Conservation (phyloP, 2,329 filamentous ascomycete genomes). For the Phoma herbarum region DNA sequence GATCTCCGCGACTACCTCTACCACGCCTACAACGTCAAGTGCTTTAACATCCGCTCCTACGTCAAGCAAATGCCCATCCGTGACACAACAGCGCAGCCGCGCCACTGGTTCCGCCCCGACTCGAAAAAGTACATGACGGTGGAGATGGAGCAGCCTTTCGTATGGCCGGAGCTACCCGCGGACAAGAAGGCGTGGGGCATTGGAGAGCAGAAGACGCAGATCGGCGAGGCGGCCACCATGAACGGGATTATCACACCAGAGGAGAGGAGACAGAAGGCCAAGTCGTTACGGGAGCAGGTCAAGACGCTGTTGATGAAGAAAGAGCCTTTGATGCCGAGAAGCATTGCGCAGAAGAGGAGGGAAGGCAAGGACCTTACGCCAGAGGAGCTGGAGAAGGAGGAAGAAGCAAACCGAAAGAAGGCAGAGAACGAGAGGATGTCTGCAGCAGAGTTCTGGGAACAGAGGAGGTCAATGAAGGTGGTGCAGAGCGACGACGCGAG, state of each 20-base stretch:
- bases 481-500: constrained; percentile 30
- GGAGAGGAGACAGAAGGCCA: constrained; percentile 28
- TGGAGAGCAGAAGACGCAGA: constrained; percentile 55
- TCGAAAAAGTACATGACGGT: constrained; percentile 93
- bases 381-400: constrained; percentile 22
- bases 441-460: constrained; percentile 48
- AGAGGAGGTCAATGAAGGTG: constrained; percentile 33
- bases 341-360: constrained; percentile 5
- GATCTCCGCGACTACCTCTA: constrained; percentile 95
- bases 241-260: constrained; percentile 19
- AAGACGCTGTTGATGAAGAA: constrained; percentile 36
- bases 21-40: constrained; percentile 80
- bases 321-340: constrained; percentile 12
- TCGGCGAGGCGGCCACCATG: constrained; percentile 12
- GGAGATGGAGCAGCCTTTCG: constrained; percentile 85
- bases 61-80: constrained; percentile 74
- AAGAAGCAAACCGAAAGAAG: constrained; percentile 37
- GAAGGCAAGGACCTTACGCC: constrained; percentile 12
- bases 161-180: constrained; percentile 76
- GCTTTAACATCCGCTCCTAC: constrained; percentile 75
- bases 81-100: constrained; percentile 59
- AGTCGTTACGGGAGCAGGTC: constrained; percentile 37
- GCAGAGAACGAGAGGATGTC: constrained; percentile 50
- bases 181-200: constrained; percentile 55
- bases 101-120: constrained; percentile 73